phyloP scores from a whole-genome alignment of 1,284 basidiomycete genomes.

The Trichosporon sp. region DNA sequence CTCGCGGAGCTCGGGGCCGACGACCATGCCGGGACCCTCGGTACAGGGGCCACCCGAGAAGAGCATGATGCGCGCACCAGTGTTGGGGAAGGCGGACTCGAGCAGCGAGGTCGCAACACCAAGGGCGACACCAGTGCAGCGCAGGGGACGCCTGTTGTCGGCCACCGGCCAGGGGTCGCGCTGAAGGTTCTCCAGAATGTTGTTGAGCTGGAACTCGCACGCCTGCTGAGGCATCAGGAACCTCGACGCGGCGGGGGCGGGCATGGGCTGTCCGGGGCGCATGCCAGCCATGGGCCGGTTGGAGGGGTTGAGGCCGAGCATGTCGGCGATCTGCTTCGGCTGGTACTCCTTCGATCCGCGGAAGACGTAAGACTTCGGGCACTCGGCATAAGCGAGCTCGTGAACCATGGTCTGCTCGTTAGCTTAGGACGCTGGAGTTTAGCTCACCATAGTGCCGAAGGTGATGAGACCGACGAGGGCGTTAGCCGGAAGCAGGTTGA shows the following conservation, averaged over 20 bases:
- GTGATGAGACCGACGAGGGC: slow-evolving; percentile 95
- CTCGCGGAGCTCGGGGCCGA: slow-evolving; percentile 91
- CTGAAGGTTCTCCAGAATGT: slow-evolving; percentile 81
- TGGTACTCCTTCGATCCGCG: slow-evolving; percentile 97
- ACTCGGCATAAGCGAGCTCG: slow-evolving; percentile 93
- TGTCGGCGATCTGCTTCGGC: slow-evolving; percentile 96
- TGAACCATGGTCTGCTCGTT: slow-evolving; percentile 83
- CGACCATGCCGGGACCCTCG: slow-evolving; percentile 95
- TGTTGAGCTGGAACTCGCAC: slow-evolving; percentile 94
- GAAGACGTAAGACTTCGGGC: slow-evolving; percentile 98
- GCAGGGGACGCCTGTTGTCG: slow-evolving; percentile 87
- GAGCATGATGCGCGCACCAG: slow-evolving; percentile 92
- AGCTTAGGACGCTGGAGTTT: neutral
- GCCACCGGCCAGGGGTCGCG: slow-evolving; percentile 98
- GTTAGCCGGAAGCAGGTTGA: slow-evolving; percentile 87
- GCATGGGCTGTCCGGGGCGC: slow-evolving; percentile 78
- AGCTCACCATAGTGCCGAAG: slow-evolving; percentile 86
- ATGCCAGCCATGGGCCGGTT: slow-evolving; percentile 45
- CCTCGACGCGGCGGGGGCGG: slow-evolving; percentile 71
- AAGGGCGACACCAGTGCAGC: slow-evolving; percentile 92
- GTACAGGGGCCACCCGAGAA: slow-evolving; percentile 96
- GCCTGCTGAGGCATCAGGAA: slow-evolving; percentile 92
- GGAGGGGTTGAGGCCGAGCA: slow-evolving; percentile 77
- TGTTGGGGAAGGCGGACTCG: slow-evolving; percentile 72
- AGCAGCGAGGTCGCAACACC: slow-evolving; percentile 92